These are phyloP conservation scores for Angophora floribunda DNA, from an alignment of 345 rosid genomes.

Conservation along the genomic window DNA sequence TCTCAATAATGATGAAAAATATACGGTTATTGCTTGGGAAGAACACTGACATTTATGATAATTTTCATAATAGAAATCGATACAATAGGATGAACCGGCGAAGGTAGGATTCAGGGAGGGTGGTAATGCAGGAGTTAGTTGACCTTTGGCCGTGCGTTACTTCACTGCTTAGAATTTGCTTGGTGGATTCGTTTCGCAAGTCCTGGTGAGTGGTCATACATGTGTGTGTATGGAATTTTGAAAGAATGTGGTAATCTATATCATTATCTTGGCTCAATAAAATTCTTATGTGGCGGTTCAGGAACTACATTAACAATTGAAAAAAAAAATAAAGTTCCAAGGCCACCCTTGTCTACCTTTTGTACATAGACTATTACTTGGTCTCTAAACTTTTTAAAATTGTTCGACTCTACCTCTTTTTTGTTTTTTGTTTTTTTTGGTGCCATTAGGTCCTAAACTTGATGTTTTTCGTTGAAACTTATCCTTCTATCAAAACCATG, in stretches of 20 bases:
- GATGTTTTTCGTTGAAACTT: background rate
- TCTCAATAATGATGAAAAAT: background rate
- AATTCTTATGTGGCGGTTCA: background rate
- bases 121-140: background rate
- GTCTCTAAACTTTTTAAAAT: background rate
- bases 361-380: no score
- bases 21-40: background rate
- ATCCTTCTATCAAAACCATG: background rate
- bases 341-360: background rate
- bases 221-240: background rate
- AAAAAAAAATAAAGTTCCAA: background rate
- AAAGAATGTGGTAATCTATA: background rate
- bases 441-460: background rate
- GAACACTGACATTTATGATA: background rate
- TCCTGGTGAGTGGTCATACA: background rate
- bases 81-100: background rate
- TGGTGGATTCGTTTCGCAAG: background rate
- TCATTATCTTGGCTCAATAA: background rate
- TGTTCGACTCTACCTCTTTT: background rate
- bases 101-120: background rate
- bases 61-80: background rate
- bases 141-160: background rate
- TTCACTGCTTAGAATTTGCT: background rate
- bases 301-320: background rate
- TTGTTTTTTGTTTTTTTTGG: background rate